Conservation (phyloP, 331 rosid species). For the Rosa hybrid region DNA sequence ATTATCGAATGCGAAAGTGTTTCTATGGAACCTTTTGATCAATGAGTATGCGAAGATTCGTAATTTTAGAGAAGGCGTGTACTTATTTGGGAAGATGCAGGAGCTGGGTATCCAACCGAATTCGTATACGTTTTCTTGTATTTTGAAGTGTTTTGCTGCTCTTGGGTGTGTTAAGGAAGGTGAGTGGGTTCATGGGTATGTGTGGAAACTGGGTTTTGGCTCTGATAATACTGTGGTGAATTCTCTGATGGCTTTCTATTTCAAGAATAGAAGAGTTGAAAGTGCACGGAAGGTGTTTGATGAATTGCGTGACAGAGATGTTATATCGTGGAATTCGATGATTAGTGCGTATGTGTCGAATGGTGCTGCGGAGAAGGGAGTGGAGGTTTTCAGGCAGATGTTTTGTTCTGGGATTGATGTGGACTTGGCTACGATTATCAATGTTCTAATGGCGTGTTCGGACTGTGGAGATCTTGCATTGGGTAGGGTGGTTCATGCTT, state of each 20-base stretch:
- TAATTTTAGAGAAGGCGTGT: constrained; percentile 45
- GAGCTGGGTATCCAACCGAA: constrained; percentile 44
- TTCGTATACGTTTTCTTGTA: constrained; percentile 62
- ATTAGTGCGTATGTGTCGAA: constrained; percentile 64
- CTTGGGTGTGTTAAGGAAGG: constrained; percentile 47
- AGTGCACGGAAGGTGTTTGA: constrained; percentile 66
- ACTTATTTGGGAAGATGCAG: constrained; percentile 58
- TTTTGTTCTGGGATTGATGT: constrained; percentile 33
- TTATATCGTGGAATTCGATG: constrained; percentile 81
- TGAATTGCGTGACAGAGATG: constrained; percentile 66
- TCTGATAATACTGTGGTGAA: constrained; percentile 47
- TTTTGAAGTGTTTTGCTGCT: constrained; percentile 62
- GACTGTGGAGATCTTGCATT: constrained; percentile 41
- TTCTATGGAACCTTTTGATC: constrained; percentile 71
- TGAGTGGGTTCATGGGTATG: constrained; percentile 50
- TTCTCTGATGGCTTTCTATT: constrained; percentile 57
- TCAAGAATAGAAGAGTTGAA: constrained; percentile 51
- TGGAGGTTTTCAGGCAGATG: constrained; percentile 53
- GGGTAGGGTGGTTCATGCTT: constrained; percentile 60
- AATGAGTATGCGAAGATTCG: constrained; percentile 57
- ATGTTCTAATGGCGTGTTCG: constrained; percentile 65
- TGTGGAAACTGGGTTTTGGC: constrained; percentile 54
- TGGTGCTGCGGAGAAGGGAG: constrained; percentile 45
- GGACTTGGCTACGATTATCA: constrained; percentile 77
- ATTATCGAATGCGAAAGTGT: constrained; percentile 44